Evolutionary conservation across 2,329 filamentous ascomycete species (phyloP).

Genomic region (Penicillium digitatum): DNA sequence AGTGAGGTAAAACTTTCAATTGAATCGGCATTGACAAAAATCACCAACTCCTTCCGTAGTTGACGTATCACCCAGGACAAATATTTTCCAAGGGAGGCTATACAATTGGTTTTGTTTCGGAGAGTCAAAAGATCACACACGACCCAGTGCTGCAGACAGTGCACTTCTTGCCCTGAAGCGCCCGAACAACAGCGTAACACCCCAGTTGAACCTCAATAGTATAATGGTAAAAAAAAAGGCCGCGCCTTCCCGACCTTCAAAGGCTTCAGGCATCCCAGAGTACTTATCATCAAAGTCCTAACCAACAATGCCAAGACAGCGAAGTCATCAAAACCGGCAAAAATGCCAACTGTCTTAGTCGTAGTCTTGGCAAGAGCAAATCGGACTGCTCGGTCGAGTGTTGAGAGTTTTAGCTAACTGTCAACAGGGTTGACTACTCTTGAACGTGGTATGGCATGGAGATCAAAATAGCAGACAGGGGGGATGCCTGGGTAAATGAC

Average conservation of each 20-base stretch:
- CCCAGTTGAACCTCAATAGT: constrained; percentile 43
- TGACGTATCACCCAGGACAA: not conserved
- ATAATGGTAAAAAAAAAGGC: constrained; percentile 43
- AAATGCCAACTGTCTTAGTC: not conserved
- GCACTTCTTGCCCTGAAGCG: constrained; percentile 20
- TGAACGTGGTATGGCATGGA: not conserved
- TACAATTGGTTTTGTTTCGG: fast-evolving
- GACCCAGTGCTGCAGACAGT: constrained; percentile 12
- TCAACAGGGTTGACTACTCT: too few species aligned
- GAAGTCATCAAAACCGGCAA: constrained; percentile 50
- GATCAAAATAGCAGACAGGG: not conserved
- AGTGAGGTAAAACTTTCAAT: not conserved
- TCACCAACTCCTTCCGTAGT: not conserved
- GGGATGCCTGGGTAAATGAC: not conserved
- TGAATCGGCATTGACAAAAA: not conserved
- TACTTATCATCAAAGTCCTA: constrained; percentile 40
- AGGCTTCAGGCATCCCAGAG: constrained; percentile 40
- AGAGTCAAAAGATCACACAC: not conserved
- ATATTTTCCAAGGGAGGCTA: too few species aligned
- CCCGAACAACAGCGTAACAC: constrained; percentile 29
- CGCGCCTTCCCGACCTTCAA: constrained; percentile 35
- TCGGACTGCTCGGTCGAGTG: not conserved
- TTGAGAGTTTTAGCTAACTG: not conserved
- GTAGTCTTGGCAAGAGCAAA: not conserved
- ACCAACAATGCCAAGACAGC: constrained; percentile 24